Percentiles rank a stretch among this genome's conserved stretches.
Conservation (phyloP, 2,329 filamentous ascomycete species). For the Periconia digitata region DNA sequence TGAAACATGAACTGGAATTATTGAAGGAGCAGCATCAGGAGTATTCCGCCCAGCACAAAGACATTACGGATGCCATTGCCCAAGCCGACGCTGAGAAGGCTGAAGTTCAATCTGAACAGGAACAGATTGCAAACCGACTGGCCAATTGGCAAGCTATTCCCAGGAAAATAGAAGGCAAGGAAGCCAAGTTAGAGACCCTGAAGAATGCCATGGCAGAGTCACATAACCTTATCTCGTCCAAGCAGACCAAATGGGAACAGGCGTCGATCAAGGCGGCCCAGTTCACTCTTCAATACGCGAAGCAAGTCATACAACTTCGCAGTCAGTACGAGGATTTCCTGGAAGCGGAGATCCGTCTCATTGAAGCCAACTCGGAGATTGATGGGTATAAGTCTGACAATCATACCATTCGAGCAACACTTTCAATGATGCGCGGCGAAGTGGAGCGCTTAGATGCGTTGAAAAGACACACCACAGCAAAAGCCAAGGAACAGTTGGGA, state of each 20-base stretch:
- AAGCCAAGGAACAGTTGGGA: conserved; percentile 18
- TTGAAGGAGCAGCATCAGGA: conserved; percentile 38
- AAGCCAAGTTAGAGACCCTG: conserved; percentile 50
- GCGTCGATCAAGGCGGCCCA: conserved; percentile 44
- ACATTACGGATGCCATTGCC: background rate
- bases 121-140: conserved; percentile 64
- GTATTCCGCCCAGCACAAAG: conserved; percentile 2
- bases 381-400: conserved; percentile 69
- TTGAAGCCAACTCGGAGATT: conserved; percentile 84
- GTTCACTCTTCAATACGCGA: conserved; percentile 56
- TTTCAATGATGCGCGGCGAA: conserved; percentile 23
- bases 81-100: conserved; percentile 12
- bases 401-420: conserved; percentile 33
- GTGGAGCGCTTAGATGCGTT: conserved; percentile 20
- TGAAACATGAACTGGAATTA: conserved; percentile 43
- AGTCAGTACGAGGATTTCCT: conserved; percentile 64
- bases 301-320: conserved; percentile 64
- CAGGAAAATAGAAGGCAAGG: conserved; percentile 61
- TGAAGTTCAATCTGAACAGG: conserved; percentile 63
- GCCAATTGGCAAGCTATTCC: conserved; percentile 69
- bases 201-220: conserved; percentile 46
- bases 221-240: conserved; percentile 52
- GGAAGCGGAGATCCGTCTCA: conserved; percentile 67
- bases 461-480: conserved; percentile 9
- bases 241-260: conserved; percentile 45